Evolutionary conservation across 176 grass and related monocot genomes (phyloP).

Genomic region (bread wheat (Triticum aestivum)): DNA sequence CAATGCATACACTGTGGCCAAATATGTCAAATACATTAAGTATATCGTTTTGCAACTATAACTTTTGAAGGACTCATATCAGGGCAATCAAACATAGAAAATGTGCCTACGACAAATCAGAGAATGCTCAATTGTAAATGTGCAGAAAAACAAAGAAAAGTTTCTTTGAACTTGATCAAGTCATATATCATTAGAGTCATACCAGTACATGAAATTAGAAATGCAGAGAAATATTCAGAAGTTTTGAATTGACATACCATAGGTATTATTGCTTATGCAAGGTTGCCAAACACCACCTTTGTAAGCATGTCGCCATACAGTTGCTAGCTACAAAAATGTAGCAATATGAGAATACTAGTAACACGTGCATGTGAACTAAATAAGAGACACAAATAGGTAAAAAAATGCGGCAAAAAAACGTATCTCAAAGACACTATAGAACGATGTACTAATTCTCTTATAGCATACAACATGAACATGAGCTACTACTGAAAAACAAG

Average conservation of each 20-base stretch:
- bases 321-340: constrained; percentile 79
- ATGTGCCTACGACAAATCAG: neutral
- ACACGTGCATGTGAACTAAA: neutral
- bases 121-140: neutral
- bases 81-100: neutral
- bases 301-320: constrained; percentile 85
- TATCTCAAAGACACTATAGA: constrained; percentile 9
- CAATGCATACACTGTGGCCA: neutral
- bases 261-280: constrained; percentile 70
- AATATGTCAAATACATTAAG: constrained; percentile 9
- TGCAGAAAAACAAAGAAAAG: neutral
- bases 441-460: constrained; percentile 5
- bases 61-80: neutral
- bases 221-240: neutral
- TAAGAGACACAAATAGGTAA: neutral
- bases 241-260: constrained; percentile 51
- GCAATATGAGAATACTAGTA: constrained; percentile 24
- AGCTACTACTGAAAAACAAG: neutral
- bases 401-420: constrained; percentile 15
- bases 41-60: neutral
- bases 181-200: neutral
- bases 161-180: neutral
- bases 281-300: constrained; percentile 82
- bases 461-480: neutral
- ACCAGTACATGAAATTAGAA: constrained; percentile 9